Evolutionary conservation across 2,329 filamentous ascomycete species (phyloP).

Genomic region (Ophiocordyceps robertsii): DNA sequence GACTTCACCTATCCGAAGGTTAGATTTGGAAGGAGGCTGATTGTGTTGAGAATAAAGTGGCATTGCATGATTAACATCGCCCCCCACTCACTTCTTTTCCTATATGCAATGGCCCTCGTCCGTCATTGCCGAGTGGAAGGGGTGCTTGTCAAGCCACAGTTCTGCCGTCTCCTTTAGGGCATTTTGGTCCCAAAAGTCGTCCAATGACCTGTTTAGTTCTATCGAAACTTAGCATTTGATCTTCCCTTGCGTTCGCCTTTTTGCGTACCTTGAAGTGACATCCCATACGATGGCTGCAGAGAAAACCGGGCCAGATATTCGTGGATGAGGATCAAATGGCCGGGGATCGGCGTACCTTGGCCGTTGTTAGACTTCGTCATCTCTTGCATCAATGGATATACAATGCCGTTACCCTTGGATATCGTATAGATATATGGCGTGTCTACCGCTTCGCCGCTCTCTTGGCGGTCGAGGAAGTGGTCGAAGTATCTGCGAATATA

Average conservation of each 20-base stretch:
- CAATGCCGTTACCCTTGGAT: slow-evolving; percentile 2
- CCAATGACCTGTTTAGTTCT: slow-evolving; percentile 6
- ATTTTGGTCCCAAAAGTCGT: slow-evolving; percentile 5
- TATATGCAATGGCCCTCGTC: slow-evolving; percentile 5
- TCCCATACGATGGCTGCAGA: slow-evolving; percentile 8
- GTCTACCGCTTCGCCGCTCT: slow-evolving; percentile 2
- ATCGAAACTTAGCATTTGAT: slow-evolving; percentile 1
- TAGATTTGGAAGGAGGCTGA: no score
- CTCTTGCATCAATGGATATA: not conserved
- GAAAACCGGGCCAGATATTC: slow-evolving; percentile 6
- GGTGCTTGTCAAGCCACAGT: slow-evolving; percentile 3
- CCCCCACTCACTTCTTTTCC: not conserved
- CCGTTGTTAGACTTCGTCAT: not conserved
- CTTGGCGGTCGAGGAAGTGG: slow-evolving; percentile 5
- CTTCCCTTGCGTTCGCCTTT: not conserved
- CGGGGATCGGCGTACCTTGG: slow-evolving; percentile 4
- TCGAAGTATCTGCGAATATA: slow-evolving; percentile 5
- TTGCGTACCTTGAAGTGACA: slow-evolving; percentile 6
- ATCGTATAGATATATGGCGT: slow-evolving; percentile 6
- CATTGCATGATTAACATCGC: no score
- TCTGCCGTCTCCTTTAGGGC: slow-evolving; percentile 3
- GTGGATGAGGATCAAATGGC: slow-evolving; percentile 6
- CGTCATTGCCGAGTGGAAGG: slow-evolving; percentile 4
- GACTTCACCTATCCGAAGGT: no score
- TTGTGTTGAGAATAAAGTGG: no score